Evolutionary conservation across 1,139 yeast genomes (phyloP), one percentile per base, ranked within the genome.

Genomic region (Pichia norvegensis): DNA sequence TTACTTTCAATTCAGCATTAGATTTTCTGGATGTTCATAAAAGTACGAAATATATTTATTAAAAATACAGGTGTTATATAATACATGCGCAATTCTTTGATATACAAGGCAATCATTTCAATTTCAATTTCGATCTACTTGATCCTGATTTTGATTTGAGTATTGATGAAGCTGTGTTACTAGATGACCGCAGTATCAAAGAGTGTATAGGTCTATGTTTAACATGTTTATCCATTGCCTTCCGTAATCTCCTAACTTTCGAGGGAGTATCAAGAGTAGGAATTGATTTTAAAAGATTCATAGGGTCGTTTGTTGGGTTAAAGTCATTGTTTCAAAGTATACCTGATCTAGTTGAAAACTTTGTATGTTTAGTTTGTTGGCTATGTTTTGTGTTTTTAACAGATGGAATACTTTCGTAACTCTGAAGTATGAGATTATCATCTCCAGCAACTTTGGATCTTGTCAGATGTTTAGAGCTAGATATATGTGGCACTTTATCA

Each of bases 231-330:
- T 47, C 47, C 31, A 48, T n/a, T 1, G 50, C 55, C 19, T 44
- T 47, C 6, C 46, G 35, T 10, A 47, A 27, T 19, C 53, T 41
- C 16, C 51, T 35, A 4, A 48, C 50, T 29, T 49, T 48, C 3
- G 51, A 46, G 2, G 52, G 51, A 2, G 45, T 47, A 10, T 40
- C 44, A 2, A 46, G 29, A 16, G 31, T 36, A 10, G 38, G 36
- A 2, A 23, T 21, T 4, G 27, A 17, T 7, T 29, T 19, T 10
- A 49, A 33, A 7, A 50, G 29, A 20, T 50, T 51, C 21, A 49
- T 33, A 13, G 51, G 48, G 39, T 49, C 52, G 2, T 33, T 10
- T 11, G 21, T 23, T 36, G 16, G 7, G 9, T 16, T 31, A 16
- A n/a, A 27, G 8, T 10, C 23, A 20, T 20, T 20, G 8, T 10